phyloP scores from a whole-genome alignment of 768 basidiomycete genomes.

The Lyophyllum shimeji region DNA sequence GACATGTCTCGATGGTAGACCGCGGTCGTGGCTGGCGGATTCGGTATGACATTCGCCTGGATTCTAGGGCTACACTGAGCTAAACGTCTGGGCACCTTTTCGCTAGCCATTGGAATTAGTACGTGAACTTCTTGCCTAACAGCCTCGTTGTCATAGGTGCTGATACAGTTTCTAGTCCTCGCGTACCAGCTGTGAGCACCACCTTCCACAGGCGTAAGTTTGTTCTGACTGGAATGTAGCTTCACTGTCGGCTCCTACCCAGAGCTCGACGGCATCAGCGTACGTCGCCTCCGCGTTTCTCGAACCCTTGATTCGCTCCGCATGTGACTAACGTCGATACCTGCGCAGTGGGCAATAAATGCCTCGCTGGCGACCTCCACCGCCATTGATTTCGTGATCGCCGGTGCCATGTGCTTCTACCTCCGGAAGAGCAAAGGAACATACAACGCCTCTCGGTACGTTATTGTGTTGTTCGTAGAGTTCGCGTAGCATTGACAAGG shows the following conservation, averaged over 20 bases:
- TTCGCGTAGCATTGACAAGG: background rate
- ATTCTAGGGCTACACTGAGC: background rate
- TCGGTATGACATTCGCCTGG: constrained; percentile 26
- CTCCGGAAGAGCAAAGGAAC: constrained; percentile 30
- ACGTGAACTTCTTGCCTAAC: background rate
- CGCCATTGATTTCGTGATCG: constrained; percentile 43
- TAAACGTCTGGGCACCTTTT: background rate
- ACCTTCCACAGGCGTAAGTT: background rate
- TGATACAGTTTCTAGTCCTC: constrained; percentile 23
- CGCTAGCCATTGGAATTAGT: constrained; percentile 33
- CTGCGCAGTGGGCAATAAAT: constrained; percentile 39
- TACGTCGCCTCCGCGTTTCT: constrained; percentile 17
- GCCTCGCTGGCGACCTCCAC: constrained; percentile 42
- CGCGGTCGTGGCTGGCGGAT: constrained; percentile 35
- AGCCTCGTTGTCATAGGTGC: background rate
- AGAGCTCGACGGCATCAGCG: constrained; percentile 30
- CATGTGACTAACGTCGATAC: background rate
- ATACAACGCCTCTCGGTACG: constrained; percentile 19
- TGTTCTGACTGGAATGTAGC: constrained; percentile 15
- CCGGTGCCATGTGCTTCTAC: constrained; percentile 33
- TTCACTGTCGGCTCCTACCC: constrained; percentile 30
- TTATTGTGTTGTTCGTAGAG: background rate
- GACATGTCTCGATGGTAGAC: constrained; percentile 22
- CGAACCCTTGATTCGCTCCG: no score
- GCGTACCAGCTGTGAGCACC: constrained; percentile 34